phyloP scores from a whole-genome alignment of 129 eudicot species.

The Helianthus tuberosus region DNA sequence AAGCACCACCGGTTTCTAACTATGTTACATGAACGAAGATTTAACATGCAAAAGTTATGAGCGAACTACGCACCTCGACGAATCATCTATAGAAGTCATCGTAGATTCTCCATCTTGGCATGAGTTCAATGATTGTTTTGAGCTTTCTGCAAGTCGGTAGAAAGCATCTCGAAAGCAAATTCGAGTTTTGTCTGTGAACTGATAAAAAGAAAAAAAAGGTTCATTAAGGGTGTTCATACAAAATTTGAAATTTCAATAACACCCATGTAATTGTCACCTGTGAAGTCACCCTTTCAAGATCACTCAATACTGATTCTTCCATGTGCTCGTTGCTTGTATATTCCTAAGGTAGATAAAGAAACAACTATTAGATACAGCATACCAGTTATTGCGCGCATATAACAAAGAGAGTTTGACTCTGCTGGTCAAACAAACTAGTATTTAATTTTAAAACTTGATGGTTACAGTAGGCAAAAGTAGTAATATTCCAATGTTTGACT shows the following conservation, averaged over 20 bases:
- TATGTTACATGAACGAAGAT: too few species aligned
- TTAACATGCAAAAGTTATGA: too few species aligned
- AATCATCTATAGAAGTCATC: constrained; percentile 33
- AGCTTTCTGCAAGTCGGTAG: constrained; percentile 79
- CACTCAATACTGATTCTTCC: constrained; percentile 58
- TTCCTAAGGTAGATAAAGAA: constrained; percentile 15
- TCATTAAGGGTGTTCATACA: constrained; percentile 13
- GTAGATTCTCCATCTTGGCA: constrained; percentile 37
- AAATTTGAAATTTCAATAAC: neutral
- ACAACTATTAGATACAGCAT: constrained; percentile 20
- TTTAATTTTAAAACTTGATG: too few species aligned
- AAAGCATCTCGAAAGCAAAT: constrained; percentile 80
- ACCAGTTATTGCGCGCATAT: neutral
- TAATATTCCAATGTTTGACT: too few species aligned
- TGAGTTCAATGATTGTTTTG: constrained; percentile 38
- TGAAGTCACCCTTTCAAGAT: constrained; percentile 55
- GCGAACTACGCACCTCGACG: constrained; percentile 31
- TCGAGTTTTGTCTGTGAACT: constrained; percentile 68
- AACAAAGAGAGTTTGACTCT: constrained; percentile 15
- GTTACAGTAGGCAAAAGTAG: too few species aligned
- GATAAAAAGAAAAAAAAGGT: constrained; percentile 13
- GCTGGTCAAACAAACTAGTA: constrained; percentile 6
- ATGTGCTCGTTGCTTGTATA: constrained; percentile 36
- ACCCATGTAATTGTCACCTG: constrained; percentile 43
- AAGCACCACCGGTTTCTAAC: too few species aligned